Conservation (phyloP, 495 filamentous ascomycete species). For the Talaromyces liani region DNA sequence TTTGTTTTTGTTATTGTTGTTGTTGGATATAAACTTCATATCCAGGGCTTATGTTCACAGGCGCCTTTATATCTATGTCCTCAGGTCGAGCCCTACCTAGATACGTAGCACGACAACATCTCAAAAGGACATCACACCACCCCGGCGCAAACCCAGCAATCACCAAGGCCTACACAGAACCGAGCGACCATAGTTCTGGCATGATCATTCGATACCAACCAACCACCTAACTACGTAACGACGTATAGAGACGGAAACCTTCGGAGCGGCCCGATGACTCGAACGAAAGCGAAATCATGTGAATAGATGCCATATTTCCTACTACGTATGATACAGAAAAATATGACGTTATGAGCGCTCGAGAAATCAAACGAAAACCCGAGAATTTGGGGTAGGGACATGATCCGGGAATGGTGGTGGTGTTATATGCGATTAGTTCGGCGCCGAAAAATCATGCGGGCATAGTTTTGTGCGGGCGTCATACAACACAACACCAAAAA, state of each 20-base stretch:
- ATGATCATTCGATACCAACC: neutral
- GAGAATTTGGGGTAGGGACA: too few relatives aligned
- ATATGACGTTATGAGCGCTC: neutral
- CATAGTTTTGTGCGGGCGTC: too few relatives aligned
- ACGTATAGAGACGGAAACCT: neutral
- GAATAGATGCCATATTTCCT: neutral
- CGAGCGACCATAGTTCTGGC: neutral
- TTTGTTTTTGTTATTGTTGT: neutral
- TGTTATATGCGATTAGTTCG: neutral
- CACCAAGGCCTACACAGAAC: neutral
- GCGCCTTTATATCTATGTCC: neutral
- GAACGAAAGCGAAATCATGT: neutral
- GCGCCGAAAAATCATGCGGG: neutral
- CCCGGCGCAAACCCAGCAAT: neutral
- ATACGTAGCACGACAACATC: neutral
- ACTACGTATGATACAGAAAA: neutral
- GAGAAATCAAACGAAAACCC: neutral
- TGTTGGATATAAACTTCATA: neutral
- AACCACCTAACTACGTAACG: neutral
- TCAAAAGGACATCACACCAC: neutral
- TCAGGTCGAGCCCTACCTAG: neutral
- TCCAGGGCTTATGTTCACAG: neutral
- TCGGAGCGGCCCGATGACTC: neutral
- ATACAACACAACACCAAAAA: too few relatives aligned
- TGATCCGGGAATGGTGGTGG: neutral